Percentiles rank a stretch among this genome's conserved stretches.
Conservation (phyloP, 129 eudicot genomes). For the Ambrosia artemisiifolia region DNA sequence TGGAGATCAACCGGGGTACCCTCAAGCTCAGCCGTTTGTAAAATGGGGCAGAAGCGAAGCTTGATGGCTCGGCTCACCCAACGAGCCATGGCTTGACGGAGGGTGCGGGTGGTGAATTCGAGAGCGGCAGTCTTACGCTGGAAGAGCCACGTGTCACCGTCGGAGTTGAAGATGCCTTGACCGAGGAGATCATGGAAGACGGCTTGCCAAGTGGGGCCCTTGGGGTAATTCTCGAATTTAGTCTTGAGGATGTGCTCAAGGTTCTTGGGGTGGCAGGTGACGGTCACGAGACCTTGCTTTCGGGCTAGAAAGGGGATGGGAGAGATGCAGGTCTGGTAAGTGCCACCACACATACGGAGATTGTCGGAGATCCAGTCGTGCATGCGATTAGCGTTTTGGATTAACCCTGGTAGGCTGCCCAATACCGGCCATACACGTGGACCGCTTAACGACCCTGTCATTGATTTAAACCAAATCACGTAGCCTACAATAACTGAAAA, state of each 20-base stretch:
- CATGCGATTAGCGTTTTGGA: constrained; percentile 49
- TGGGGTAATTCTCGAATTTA: constrained; percentile 70
- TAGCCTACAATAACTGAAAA: constrained; percentile 33
- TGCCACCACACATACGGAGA: constrained; percentile 60
- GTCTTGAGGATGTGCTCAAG: constrained; percentile 58
- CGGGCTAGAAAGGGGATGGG: constrained; percentile 58
- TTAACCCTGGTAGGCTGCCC: constrained; percentile 63
- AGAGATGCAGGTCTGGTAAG: constrained; percentile 61
- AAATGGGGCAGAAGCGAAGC: constrained; percentile 52
- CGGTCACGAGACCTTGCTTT: constrained; percentile 71
- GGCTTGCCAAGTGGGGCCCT: constrained; percentile 79
- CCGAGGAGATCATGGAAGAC: constrained; percentile 74
- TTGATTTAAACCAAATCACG: constrained; percentile 48
- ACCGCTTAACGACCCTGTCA: constrained; percentile 45
- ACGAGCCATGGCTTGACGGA: constrained; percentile 80
- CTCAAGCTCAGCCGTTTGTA: constrained; percentile 50
- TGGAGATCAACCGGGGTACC: constrained; percentile 62
- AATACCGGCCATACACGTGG: constrained; percentile 68
- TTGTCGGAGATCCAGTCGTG: constrained; percentile 77
- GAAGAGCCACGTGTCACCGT: constrained; percentile 78
- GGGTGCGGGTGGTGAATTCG: constrained; percentile 71
- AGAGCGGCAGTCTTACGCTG: constrained; percentile 80
- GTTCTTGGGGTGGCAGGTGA: constrained; percentile 74
- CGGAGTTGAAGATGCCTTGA: constrained; percentile 65
- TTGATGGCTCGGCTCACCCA: constrained; percentile 80